Evolutionary conservation across 2,329 filamentous ascomycete species (phyloP), one percentile per base, ranked within the genome.

Genomic region (Xylariaceae sp.): DNA sequence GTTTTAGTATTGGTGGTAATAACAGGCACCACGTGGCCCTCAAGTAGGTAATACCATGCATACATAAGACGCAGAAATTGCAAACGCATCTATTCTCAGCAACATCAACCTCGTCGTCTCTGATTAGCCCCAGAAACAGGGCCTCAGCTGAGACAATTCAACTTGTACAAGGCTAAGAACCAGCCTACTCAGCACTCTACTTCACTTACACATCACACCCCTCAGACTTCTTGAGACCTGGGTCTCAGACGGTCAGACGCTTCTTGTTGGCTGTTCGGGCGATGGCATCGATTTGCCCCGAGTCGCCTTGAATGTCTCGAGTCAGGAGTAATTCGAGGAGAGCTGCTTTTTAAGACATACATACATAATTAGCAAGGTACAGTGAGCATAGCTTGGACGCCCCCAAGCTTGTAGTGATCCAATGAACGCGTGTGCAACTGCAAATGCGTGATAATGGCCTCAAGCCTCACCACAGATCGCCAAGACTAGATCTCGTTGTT

Each of bases 251-350:
- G 53, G 16, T n/a, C 8, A 11, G 36, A 40, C 21, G 16, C 8
- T 4, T 9, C 47, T 29, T 46, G 24, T 6, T 7, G 26, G 20
- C 6, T 8, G 11, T 15, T 39, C 58, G 65, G 65, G 61, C 60
- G 63, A 66, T 67, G 58, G 65, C 65, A 66, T 66, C 61, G 59
- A 58, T 60, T 59, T 46, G 47, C 27, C 33, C 24, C 39, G 29
- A 13, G 21, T 41, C 24, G n/a, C 23, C 24, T 40, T 32, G 42
- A 35, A 35, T 24, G 54, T 58, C 40, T 57, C 48, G 50, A 50
- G 50, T 59, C 24, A 23, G 29, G 32, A 29, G 62, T 59, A 65
- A 51, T 42, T 64, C 49, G 64, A 64, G 47, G 55, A 59, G 63
- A 65, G 59, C 50, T 52, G 47, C 24, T 41, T 41, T 41, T 33